phyloP scores from a whole-genome alignment of 2,329 filamentous ascomycete genomes.

The Didymellaceae sp. region DNA sequence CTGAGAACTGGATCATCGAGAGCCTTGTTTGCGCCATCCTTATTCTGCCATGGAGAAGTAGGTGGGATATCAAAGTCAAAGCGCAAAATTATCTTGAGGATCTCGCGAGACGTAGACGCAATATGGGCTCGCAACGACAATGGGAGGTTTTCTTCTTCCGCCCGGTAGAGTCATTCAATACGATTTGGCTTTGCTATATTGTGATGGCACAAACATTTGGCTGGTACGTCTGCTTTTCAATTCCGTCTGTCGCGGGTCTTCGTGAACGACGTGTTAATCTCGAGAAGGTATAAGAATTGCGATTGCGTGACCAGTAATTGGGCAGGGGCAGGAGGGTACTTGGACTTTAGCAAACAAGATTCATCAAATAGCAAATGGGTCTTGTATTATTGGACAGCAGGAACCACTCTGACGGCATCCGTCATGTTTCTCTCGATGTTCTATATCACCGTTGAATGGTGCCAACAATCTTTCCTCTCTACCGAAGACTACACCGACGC shows the following conservation, averaged over 20 bases:
- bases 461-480: conserved; percentile 46
- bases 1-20: conserved; percentile 12
- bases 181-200: conserved; percentile 44
- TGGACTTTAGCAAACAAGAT: conserved; percentile 46
- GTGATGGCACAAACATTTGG: conserved; percentile 52
- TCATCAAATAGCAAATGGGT: conserved; percentile 41
- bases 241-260: too few relatives aligned
- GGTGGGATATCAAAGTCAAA: conserved; percentile 1
- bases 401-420: conserved; percentile 36
- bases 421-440: conserved; percentile 44
- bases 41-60: conserved; percentile 13
- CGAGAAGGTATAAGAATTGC: conserved; percentile 52
- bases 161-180: conserved; percentile 47
- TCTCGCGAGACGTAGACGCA: conserved; percentile 2
- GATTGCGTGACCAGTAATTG: conserved; percentile 51
- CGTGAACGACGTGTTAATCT: too few relatives aligned
- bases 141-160: conserved; percentile 38
- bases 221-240: conserved; percentile 17
- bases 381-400: conserved; percentile 40
- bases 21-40: conserved; percentile 11
- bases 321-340: conserved; percentile 50
- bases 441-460: conserved; percentile 49
- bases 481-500: conserved; percentile 43
- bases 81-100: conserved; percentile 13
- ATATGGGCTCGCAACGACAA: conserved; percentile 26